Conservation (phyloP, 2,329 filamentous ascomycete genomes). For the Ceratocystis cubensis region DNA sequence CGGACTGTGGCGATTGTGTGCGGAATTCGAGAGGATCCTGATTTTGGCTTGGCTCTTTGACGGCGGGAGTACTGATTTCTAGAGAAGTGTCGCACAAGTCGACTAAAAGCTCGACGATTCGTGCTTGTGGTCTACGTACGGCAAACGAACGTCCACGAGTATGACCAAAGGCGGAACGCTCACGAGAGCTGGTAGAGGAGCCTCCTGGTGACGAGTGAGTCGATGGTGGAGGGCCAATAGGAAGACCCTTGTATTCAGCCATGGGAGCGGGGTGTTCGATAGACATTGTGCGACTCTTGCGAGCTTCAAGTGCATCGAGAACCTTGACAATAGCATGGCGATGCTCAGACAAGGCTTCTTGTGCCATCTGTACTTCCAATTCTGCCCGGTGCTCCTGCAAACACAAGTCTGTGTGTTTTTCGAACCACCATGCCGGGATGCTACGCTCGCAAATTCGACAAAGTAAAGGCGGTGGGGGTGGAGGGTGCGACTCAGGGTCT, state of each 20-base stretch:
- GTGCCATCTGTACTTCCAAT: slow-evolving; percentile 93
- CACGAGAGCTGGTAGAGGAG: slow-evolving; percentile 58
- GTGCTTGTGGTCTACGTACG: slow-evolving; percentile 72
- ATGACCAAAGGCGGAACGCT: slow-evolving; percentile 68
- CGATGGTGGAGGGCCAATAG: slow-evolving; percentile 64
- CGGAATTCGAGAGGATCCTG: slow-evolving; percentile 62
- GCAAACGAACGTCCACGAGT: slow-evolving; percentile 77
- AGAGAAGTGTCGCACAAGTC: slow-evolving; percentile 92
- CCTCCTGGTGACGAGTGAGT: slow-evolving; percentile 60
- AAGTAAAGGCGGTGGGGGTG: slow-evolving; percentile 71
- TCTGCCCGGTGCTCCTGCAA: slow-evolving; percentile 91
- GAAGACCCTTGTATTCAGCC: slow-evolving; percentile 76
- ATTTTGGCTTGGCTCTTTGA: slow-evolving; percentile 57
- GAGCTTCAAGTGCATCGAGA: slow-evolving; percentile 76
- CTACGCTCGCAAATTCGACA: slow-evolving; percentile 96
- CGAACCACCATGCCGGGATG: slow-evolving; percentile 98
- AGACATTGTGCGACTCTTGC: slow-evolving; percentile 51
- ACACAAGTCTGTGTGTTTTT: slow-evolving; percentile 95
- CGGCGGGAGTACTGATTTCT: slow-evolving; percentile 84
- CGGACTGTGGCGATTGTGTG: slow-evolving; percentile 90
- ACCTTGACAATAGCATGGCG: slow-evolving; percentile 91
- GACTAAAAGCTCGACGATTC: slow-evolving; percentile 87
- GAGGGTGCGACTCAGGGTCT: slow-evolving; percentile 62
- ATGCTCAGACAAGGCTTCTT: slow-evolving; percentile 85
- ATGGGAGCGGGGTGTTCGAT: slow-evolving; percentile 44